Base-by-base conservation (phyloP, 345 rosid species). In the Cochlearia excelsa region DNA sequence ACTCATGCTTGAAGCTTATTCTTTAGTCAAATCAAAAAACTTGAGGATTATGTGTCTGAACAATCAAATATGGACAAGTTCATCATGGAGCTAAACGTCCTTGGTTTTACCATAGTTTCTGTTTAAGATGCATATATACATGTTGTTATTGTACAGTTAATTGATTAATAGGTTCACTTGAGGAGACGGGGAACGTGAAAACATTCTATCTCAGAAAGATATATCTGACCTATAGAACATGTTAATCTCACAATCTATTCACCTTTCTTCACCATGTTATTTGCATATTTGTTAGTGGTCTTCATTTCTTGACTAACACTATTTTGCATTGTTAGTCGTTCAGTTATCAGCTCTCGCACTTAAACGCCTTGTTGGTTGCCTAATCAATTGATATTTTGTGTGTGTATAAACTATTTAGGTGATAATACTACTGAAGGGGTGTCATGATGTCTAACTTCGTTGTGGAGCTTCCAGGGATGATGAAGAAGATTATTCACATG, bases 361-460 rank as follows among this genome's bases (percentile, higher is more conserved):
- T 62, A 41, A 49, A 42, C 41, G 26, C 54, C 28, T 70, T 30
- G 64, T 27, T 63, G 38, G 43, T 57, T 63, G 35, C 55, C 45
- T 46, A 40, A 65, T 71, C 33, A 58, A 53, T 28, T 59, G 67
- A 11, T 64, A 27, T 29, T 30, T 23, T n/a, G n/a, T 30, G 55
- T 69, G 54, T 57, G 59, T 59, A 40, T 64, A 34, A 47, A 62
- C 69, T 47, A 33, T 67, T 31, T 74, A 92, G 98, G 93, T 92
- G 52, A 84, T 97, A 1, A 57, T 92, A 64, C 96, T 92, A 47
- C 83, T 92, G 41, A 92, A 88, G 81, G 98, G 88, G 72, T 92
- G 98, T 57, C 87, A 94, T 52, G 95, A 88, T 65, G 80, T 92
- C 59, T 97, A 92, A 74, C 80, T 92, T 38, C 94, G 87, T 3